Conservation (phyloP, 1,284 basidiomycete species). For the Rhodotorula sp. region DNA sequence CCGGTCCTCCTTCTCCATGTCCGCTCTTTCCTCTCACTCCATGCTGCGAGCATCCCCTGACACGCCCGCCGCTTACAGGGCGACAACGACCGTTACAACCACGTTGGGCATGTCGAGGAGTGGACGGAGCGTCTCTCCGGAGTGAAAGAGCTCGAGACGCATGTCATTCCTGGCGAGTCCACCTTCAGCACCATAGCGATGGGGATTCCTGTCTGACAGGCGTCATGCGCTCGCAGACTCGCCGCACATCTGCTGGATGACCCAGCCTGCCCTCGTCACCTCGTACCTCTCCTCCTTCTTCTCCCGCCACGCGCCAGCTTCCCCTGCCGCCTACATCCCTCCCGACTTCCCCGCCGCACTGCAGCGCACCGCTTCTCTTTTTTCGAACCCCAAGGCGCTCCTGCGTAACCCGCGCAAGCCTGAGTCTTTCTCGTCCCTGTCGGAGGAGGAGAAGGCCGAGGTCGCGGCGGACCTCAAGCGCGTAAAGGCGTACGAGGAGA, state of each 20-base stretch:
- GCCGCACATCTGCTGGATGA: constrained; percentile 4
- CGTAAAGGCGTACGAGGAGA: background rate
- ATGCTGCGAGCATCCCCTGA: too few relatives aligned
- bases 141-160: background rate
- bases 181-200: fast-evolving
- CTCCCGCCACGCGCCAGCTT: background rate
- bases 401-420: constrained; percentile 11
- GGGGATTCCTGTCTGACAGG: fast-evolving
- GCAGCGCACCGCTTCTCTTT: background rate
- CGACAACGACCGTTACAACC: background rate
- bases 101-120: background rate
- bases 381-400: background rate
- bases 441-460: background rate
- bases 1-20: constrained; percentile 12
- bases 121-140: background rate
- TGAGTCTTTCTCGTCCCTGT: constrained; percentile 6
- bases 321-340: background rate
- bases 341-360: constrained; percentile 7
- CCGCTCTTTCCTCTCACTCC: background rate
- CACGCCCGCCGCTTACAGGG: background rate
- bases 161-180: constrained; percentile 5
- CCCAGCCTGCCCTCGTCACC: background rate
- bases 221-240: background rate
- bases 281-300: constrained; percentile 9
- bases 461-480: background rate